phyloP scores from a whole-genome alignment of 305 asterid species.

The Withania somnifera region DNA sequence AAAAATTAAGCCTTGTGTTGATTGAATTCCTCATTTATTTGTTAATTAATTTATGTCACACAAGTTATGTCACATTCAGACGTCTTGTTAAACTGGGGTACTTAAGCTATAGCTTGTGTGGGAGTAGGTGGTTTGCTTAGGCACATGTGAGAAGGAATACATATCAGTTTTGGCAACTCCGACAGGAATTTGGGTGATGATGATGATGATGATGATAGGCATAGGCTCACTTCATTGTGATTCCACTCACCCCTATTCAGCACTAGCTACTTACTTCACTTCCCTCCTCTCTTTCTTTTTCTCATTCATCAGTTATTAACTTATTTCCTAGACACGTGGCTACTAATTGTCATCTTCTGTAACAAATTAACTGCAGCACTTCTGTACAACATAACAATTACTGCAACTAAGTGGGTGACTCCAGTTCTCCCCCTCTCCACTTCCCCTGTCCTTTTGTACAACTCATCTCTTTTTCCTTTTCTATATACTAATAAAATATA shows the following conservation, averaged over 20 bases:
- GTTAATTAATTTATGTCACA: too few species aligned
- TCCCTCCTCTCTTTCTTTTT: neutral
- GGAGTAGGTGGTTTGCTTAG: neutral
- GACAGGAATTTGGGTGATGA: neutral
- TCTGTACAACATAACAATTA: too few species aligned
- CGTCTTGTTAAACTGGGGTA: neutral
- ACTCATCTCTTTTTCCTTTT: too few species aligned
- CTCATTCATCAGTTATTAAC: neutral
- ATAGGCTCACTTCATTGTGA: neutral
- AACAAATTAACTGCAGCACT: neutral
- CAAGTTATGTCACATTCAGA: neutral
- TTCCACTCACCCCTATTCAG: neutral
- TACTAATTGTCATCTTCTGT: neutral
- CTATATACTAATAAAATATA: too few species aligned
- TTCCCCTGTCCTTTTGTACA: too few species aligned
- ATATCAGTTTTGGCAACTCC: neutral
- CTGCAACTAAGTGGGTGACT: neutral
- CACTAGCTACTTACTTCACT: neutral
- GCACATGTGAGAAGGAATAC: neutral
- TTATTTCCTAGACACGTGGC: neutral
- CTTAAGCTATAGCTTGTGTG: neutral
- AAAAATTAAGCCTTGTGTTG: neutral
- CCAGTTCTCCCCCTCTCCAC: neutral
- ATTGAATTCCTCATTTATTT: neutral
- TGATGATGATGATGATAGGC: neutral